Conservation (phyloP, 1,284 basidiomycete species). For the Sporisorium reilianum region DNA sequence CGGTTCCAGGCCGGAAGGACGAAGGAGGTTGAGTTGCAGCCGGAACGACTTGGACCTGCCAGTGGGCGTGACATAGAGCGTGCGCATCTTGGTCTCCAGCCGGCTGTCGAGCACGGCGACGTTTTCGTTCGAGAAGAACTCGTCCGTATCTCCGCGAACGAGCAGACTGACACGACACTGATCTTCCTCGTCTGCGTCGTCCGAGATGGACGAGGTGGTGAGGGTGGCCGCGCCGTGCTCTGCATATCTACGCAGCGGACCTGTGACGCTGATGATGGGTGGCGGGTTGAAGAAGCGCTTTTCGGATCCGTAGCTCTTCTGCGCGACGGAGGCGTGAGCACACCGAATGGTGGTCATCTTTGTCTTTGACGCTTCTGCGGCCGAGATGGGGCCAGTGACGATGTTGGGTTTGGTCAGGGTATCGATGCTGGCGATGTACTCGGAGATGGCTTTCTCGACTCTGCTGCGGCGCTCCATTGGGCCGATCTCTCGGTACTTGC, state of each 20-base stretch:
- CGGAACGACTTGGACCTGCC: conserved; percentile 90
- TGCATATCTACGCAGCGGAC: conserved; percentile 72
- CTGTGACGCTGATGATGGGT: conserved; percentile 86
- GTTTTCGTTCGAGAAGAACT: conserved; percentile 72
- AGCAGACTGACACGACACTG: conserved; percentile 77
- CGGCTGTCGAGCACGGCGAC: conserved; percentile 71
- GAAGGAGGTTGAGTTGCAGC: conserved; percentile 75
- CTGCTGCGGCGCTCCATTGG: conserved; percentile 44
- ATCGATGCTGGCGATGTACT: conserved; percentile 47
- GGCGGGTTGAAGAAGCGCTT: conserved; percentile 91
- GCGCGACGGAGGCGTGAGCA: conserved; percentile 86
- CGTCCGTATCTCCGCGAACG: conserved; percentile 84
- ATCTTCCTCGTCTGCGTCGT: conserved; percentile 43
- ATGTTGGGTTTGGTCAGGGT: conserved; percentile 39
- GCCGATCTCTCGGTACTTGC: conserved; percentile 49
- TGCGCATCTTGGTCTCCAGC: conserved; percentile 86
- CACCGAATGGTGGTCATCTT: conserved; percentile 81
- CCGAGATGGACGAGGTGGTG: conserved; percentile 24
- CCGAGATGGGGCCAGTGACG: conserved; percentile 45
- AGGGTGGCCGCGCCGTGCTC: conserved; percentile 46
- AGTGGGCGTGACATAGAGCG: conserved; percentile 86
- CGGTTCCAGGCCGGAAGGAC: conserved; percentile 37
- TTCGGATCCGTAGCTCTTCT: conserved; percentile 91
- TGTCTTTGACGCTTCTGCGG: conserved; percentile 24
- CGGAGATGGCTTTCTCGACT: conserved; percentile 42